A percentile compares a stretch with the other conserved stretches of the same genome.
Conservation (phyloP, 2,329 filamentous ascomycete species). For the Colletotrichum simmondsii region DNA sequence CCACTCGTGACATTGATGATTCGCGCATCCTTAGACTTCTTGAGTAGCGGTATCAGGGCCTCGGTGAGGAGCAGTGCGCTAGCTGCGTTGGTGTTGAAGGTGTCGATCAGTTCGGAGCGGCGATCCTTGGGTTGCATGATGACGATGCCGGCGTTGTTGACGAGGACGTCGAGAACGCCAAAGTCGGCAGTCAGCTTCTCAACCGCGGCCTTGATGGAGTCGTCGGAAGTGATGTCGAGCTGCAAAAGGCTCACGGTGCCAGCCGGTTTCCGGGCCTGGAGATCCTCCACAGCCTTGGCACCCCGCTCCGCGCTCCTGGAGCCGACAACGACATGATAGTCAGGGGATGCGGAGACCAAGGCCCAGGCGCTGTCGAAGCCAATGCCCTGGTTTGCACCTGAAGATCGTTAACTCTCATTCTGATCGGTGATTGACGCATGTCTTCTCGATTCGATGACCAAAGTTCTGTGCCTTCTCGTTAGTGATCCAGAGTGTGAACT, state of each 20-base stretch:
- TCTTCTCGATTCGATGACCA: not conserved
- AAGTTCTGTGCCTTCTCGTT: too few species aligned
- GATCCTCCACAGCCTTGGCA: constrained; percentile 41
- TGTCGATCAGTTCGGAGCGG: constrained; percentile 62
- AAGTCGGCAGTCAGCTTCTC: constrained; percentile 61
- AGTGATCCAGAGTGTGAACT: not conserved
- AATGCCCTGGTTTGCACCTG: constrained; percentile 58
- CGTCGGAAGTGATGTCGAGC: constrained; percentile 69
- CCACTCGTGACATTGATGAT: constrained; percentile 47
- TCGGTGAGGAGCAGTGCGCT: constrained; percentile 43
- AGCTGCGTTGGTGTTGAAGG: constrained; percentile 57
- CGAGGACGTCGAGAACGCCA: constrained; percentile 64
- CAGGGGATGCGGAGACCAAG: constrained; percentile 46
- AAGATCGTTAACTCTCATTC: not conserved
- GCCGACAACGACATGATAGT: constrained; percentile 52
- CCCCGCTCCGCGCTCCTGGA: constrained; percentile 51
- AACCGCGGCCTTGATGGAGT: constrained; percentile 64
- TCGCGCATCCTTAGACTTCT: constrained; percentile 40
- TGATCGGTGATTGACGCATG: too few species aligned
- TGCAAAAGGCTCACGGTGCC: constrained; percentile 67
- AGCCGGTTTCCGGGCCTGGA: constrained; percentile 54
- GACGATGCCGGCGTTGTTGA: constrained; percentile 69
- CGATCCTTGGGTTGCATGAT: constrained; percentile 60
- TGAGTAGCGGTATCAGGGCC: constrained; percentile 44
- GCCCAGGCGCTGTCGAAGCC: constrained; percentile 53